Conservation (phyloP, 345 rosid genomes). For the Durio zibethinus region DNA sequence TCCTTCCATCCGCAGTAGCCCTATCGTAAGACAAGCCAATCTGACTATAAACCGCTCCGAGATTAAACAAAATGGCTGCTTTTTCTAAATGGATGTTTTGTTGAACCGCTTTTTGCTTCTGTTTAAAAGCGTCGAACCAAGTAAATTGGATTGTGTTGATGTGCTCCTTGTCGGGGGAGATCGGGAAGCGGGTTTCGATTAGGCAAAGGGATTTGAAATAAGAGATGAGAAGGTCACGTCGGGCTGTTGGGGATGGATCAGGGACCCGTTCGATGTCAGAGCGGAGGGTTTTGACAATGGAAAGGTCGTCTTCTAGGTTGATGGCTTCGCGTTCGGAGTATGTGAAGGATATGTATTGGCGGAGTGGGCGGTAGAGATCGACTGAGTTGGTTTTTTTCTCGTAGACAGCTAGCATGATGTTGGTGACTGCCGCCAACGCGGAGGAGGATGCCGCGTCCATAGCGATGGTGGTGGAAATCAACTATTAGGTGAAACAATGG, state of each 20-base stretch:
- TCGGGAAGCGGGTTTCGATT: conserved; percentile 92
- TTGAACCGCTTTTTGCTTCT: conserved; percentile 76
- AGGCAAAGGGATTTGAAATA: conserved; percentile 78
- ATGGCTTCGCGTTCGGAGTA: conserved; percentile 98
- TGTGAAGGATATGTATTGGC: conserved; percentile 64
- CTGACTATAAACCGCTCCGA: conserved; percentile 86
- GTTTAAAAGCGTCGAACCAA: conserved; percentile 93
- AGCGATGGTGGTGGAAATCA: conserved; percentile 22
- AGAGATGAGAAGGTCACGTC: conserved; percentile 71
- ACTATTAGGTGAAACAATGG: neutral
- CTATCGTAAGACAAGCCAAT: conserved; percentile 77
- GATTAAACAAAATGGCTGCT: conserved; percentile 81
- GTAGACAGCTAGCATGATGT: conserved; percentile 86
- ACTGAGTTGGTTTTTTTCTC: conserved; percentile 79
- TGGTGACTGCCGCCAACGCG: conserved; percentile 53
- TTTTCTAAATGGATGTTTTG: conserved; percentile 91
- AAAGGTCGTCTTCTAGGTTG: conserved; percentile 90
- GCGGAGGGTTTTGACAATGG: conserved; percentile 65
- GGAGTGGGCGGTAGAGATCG: conserved; percentile 93
- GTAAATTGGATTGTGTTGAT: conserved; percentile 68
- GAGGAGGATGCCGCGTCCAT: conserved; percentile 56
- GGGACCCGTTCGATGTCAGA: conserved; percentile 72
- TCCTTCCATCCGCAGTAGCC: conserved; percentile 75
- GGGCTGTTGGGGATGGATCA: conserved; percentile 69
- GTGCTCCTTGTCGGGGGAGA: conserved; percentile 81